Conservation (phyloP, 2,329 filamentous ascomycete genomes). For the Hirsutella rhossiliensis region DNA sequence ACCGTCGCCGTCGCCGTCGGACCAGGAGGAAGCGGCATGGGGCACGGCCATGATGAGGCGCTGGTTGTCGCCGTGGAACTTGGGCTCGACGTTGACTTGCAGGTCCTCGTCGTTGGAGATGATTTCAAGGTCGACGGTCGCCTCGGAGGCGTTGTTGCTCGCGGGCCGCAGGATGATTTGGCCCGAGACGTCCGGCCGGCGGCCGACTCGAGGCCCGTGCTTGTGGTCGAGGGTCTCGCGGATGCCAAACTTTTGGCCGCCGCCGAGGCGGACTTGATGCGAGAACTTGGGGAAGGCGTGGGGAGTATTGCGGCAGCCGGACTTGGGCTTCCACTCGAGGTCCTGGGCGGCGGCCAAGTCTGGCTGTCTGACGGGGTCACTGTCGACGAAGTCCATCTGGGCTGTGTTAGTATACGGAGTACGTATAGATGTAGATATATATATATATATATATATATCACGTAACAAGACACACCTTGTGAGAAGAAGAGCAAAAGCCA, state of each 20-base stretch:
- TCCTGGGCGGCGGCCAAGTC: slow-evolving; percentile 7
- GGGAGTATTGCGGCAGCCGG: slow-evolving; percentile 13
- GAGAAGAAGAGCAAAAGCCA: slow-evolving; percentile 7
- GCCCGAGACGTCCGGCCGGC: slow-evolving; percentile 28
- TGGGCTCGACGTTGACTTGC: slow-evolving; percentile 17
- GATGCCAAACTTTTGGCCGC: slow-evolving; percentile 24
- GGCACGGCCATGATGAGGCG: slow-evolving; percentile 27
- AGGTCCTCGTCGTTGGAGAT: slow-evolving; percentile 32
- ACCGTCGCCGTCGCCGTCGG: slow-evolving; percentile 4
- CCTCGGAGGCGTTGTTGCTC: slow-evolving; percentile 16
- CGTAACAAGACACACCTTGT: slow-evolving; percentile 16
- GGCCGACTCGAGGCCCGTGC: slow-evolving; percentile 5
- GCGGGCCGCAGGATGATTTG: slow-evolving; percentile 31
- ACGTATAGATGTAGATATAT: too few relatives aligned
- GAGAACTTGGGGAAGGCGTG: slow-evolving; percentile 7
- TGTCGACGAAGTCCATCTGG: slow-evolving; percentile 9
- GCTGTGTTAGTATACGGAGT: slow-evolving; percentile 1
- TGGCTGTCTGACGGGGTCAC: slow-evolving; percentile 12
- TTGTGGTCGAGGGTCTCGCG: slow-evolving; percentile 19
- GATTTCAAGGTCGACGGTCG: slow-evolving; percentile 30
- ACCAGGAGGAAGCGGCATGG: slow-evolving; percentile 18
- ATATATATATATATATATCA: neutral
- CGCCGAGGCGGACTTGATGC: slow-evolving; percentile 20
- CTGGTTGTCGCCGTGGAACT: slow-evolving; percentile 24
- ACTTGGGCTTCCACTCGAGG: slow-evolving; percentile 14